Evolutionary conservation across 2,329 filamentous ascomycete genomes (phyloP).

Genomic region (Aspergillus novoparasiticus): DNA sequence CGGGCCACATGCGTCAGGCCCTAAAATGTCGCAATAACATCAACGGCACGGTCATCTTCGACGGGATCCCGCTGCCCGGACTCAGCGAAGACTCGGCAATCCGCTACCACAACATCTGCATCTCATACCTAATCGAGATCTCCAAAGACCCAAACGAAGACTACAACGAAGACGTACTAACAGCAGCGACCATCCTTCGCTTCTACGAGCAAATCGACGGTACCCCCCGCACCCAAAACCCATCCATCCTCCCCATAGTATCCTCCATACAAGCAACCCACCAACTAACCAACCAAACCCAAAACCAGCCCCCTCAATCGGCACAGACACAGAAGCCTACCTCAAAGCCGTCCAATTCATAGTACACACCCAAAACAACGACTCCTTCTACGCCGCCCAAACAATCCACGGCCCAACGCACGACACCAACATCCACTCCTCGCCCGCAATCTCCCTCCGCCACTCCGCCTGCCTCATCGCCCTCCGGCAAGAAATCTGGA

Average conservation of each 20-base stretch:
- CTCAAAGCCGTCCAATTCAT: constrained; percentile 19
- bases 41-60: background rate
- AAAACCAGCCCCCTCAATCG: constrained; percentile 16
- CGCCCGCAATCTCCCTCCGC: constrained; percentile 33
- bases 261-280: constrained; percentile 34
- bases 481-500: constrained; percentile 51
- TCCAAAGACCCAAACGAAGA: constrained; percentile 40
- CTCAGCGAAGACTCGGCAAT: constrained; percentile 3
- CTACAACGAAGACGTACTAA: constrained; percentile 55
- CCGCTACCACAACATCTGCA: constrained; percentile 12
- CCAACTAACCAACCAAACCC: constrained; percentile 14
- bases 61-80: background rate
- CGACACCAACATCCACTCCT: constrained; percentile 11
- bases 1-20: constrained; percentile 6
- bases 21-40: background rate
- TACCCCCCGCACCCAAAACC: background rate
- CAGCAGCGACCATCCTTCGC: constrained; percentile 59
- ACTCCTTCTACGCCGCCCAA: constrained; percentile 18
- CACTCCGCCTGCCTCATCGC: constrained; percentile 49
- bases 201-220: constrained; percentile 61
- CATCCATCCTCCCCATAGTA: too few relatives aligned
- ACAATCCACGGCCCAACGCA: constrained; percentile 19
- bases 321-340: constrained; percentile 16
- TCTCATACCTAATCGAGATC: constrained; percentile 26
- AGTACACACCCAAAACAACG: constrained; percentile 15